These are phyloP conservation scores for Rusavskia elegans DNA, from an alignment of 495 filamentous ascomycete species.

Conservation along the genomic window DNA sequence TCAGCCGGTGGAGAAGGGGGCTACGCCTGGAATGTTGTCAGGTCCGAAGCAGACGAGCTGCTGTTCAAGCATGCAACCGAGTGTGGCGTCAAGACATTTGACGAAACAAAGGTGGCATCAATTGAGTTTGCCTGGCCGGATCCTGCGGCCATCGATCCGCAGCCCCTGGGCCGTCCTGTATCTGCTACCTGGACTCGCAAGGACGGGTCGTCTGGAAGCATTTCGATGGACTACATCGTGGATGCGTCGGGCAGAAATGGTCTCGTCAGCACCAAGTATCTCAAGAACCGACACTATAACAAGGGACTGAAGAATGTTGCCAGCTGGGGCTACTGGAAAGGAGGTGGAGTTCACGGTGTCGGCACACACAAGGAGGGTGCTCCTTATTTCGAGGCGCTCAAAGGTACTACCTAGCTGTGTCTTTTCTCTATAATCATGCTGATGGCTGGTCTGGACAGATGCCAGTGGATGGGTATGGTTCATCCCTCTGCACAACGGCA, in stretches of 20 bases:
- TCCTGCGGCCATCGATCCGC: neutral
- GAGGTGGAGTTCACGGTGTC: constrained; percentile 7
- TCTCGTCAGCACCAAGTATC: constrained; percentile 20
- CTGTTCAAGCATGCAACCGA: constrained; percentile 31
- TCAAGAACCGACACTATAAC: constrained; percentile 21
- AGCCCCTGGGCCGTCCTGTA: constrained; percentile 21
- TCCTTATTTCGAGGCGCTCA: constrained; percentile 21
- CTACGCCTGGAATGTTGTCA: constrained; percentile 35
- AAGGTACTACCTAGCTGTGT: constrained; percentile 5
- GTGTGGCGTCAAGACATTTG: constrained; percentile 27
- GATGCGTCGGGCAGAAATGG: constrained; percentile 18
- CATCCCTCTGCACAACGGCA: constrained; percentile 18
- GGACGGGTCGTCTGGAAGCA: constrained; percentile 19
- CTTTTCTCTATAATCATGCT: neutral
- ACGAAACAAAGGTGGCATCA: constrained; percentile 18
- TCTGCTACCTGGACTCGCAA: constrained; percentile 26
- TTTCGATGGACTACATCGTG: constrained; percentile 19
- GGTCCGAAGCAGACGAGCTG: constrained; percentile 32
- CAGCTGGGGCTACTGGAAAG: constrained; percentile 21
- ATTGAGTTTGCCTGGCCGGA: neutral
- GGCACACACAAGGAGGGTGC: constrained; percentile 10
- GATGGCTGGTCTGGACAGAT: constrained; percentile 2
- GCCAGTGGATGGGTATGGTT: constrained; percentile 21
- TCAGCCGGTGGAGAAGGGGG: constrained; percentile 24
- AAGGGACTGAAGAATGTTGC: constrained; percentile 22